A percentile compares a stretch with the other conserved stretches of the same genome.
Conservation (phyloP, 73 alveolate species). For the Paramecium caudatum region DNA sequence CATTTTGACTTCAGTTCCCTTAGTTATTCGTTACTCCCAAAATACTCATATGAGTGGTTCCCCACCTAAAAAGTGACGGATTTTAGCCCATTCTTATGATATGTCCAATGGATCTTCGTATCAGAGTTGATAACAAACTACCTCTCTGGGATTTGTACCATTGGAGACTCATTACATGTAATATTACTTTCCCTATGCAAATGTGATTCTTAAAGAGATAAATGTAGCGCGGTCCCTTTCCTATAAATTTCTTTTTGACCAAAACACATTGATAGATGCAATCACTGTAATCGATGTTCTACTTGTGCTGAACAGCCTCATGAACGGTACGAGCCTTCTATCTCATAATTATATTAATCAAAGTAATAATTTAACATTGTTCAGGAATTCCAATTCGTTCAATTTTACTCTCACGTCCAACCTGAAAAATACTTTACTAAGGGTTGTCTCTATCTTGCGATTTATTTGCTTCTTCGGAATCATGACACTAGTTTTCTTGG, state of each 20-base stretch:
- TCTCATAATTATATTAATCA: slow-evolving; percentile 25
- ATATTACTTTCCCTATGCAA: slow-evolving; percentile 57
- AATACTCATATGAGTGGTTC: neutral
- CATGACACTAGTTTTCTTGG: neutral
- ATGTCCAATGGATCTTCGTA: neutral
- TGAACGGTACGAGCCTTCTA: slow-evolving; percentile 54
- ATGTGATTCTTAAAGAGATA: slow-evolving; percentile 50
- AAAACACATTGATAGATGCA: slow-evolving; percentile 17
- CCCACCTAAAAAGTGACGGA: slow-evolving; percentile 12
- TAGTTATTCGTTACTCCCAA: slow-evolving; percentile 33
- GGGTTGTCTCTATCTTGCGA: neutral
- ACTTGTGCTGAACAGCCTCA: slow-evolving; percentile 8
- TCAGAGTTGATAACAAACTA: slow-evolving; percentile 23
- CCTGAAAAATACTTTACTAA: neutral
- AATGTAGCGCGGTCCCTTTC: slow-evolving; percentile 59
- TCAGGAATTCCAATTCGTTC: neutral
- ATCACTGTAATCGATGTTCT: slow-evolving; percentile 12
- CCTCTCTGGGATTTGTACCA: slow-evolving; percentile 50
- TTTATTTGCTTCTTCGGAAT: neutral
- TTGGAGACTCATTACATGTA: slow-evolving; percentile 3
- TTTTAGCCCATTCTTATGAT: neutral
- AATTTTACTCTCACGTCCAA: slow-evolving; percentile 1
- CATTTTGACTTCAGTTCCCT: neutral
- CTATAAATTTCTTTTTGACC: slow-evolving; percentile 33
- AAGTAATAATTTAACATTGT: slow-evolving; percentile 2